Percentiles rank a stretch among this genome's conserved stretches.
These are phyloP conservation scores for Aspergillus heteromorphus DNA, from an alignment of 495 filamentous ascomycete species.

Conservation along the genomic window DNA sequence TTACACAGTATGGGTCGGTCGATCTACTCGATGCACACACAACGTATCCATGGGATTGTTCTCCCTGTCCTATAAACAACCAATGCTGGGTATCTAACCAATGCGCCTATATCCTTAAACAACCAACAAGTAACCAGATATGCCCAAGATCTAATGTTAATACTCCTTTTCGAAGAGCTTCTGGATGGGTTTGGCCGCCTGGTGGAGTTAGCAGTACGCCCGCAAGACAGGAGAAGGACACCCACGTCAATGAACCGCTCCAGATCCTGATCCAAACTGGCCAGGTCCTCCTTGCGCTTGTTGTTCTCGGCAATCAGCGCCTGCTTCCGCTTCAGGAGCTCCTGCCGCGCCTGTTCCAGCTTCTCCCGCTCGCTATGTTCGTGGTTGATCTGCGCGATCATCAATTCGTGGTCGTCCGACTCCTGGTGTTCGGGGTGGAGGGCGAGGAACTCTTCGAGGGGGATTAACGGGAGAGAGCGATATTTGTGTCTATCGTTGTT, in stretches of 20 bases:
- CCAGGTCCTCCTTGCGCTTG: slow-evolving; percentile 88
- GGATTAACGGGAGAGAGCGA: slow-evolving; percentile 74
- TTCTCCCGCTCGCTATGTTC: slow-evolving; percentile 81
- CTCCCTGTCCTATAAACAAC: neutral
- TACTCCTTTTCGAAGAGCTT: slow-evolving; percentile 75
- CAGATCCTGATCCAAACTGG: slow-evolving; percentile 78
- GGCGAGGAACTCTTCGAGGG: slow-evolving; percentile 74
- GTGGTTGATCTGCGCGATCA: slow-evolving; percentile 88
- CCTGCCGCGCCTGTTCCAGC: slow-evolving; percentile 80
- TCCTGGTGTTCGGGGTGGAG: slow-evolving; percentile 69
- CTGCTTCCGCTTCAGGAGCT: slow-evolving; percentile 84
- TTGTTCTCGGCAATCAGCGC: slow-evolving; percentile 90
- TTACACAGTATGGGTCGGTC: too few species aligned
- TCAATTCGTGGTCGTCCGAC: slow-evolving; percentile 68
- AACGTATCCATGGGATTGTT: neutral
- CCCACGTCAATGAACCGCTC: slow-evolving; percentile 79
- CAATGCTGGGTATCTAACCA: slow-evolving; percentile 31
- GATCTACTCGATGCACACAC: too few species aligned
- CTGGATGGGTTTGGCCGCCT: slow-evolving; percentile 83
- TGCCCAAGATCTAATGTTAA: slow-evolving; percentile 19
- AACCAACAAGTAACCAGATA: slow-evolving; percentile 8
- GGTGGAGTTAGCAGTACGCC: slow-evolving; percentile 4
- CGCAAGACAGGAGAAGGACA: neutral
- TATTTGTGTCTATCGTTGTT: slow-evolving; percentile 70
- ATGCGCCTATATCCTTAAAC: slow-evolving; percentile 22